Base-by-base conservation (phyloP, 768 basidiomycete genomes). In the Rhizopogon sp. region DNA sequence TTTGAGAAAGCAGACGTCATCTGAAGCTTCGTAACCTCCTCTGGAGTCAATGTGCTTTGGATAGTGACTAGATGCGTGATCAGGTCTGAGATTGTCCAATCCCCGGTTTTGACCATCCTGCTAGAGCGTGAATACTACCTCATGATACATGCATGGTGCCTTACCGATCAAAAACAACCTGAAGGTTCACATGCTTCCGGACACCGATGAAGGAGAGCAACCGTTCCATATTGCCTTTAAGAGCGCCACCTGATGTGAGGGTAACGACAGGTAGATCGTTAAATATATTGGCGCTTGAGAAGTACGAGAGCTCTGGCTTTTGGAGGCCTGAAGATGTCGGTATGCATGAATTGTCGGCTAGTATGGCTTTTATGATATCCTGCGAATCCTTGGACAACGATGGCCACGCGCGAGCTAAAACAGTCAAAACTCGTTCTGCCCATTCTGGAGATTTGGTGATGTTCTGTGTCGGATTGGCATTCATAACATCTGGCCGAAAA, bases 121-220 rank as follows among this genome's bases (percentile, higher is more conserved):
- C 4, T 41, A 28, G 40, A 51, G 39, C 17, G 17, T 44, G 25
- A 37, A 20, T 31, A 28, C 6, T n/a, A 43, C 9, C 16, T 11
- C 5, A 5, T 25, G 22, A 25, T 49, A 49, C 16, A 37, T 37
- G 8, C 6, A 7, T 37, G 9, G 41, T 9, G 2, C 60, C 75
- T 47, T 52, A 90, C 86, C 94, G 79, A 52, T 88, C 82, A 65
- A 99, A 99, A n/a, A 99, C 80, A 3, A 97, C 75, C 67, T 98
- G 94, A 2, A 98, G 76, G 56, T 98, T 90, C 6, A 98, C 93
- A 59, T 95, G 93, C 65, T 85, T 91, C 16, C 93, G 81, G 10
- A 98, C 91, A 10, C 93, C 96, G 0, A 98, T 72, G 2, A 78
- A 80, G 29, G 81, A 74, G 6, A 93, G 70, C 3, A 92, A 67